phyloP scores from a whole-genome alignment of 2,329 filamentous ascomycete genomes.

The Fusarium sacchari region DNA sequence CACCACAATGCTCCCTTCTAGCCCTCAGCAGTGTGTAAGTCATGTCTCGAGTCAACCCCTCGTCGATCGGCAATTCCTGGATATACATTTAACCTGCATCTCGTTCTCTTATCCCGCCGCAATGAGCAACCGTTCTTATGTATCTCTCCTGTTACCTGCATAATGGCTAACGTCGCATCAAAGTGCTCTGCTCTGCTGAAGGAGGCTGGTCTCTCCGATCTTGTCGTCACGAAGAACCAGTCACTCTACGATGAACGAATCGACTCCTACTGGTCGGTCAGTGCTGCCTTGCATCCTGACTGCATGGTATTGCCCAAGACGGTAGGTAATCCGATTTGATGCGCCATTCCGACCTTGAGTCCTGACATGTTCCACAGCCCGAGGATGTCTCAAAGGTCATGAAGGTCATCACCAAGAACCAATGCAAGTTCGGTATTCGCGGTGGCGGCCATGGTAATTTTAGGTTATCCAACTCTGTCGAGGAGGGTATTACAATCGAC shows the following conservation, averaged over 20 bases:
- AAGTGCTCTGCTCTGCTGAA: conserved; percentile 44
- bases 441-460: conserved; percentile 51
- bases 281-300: conserved; percentile 49
- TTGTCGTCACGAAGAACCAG: conserved; percentile 45
- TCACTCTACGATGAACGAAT: conserved; percentile 45
- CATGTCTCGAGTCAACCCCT: neutral
- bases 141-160: neutral
- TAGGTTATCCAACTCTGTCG: conserved; percentile 48
- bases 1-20: neutral
- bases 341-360: no score
- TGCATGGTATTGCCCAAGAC: conserved; percentile 50
- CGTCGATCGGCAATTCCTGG: neutral
- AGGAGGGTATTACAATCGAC: conserved; percentile 52
- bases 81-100: neutral
- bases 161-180: conserved; percentile 16
- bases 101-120: neutral
- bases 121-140: neutral
- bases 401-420: conserved; percentile 44
- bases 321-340: neutral
- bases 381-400: conserved; percentile 51
- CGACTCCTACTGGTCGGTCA: conserved; percentile 50
- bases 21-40: conserved; percentile 28
- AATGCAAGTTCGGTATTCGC: conserved; percentile 52
- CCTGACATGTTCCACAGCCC: neutral
- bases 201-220: conserved; percentile 40